Evolutionary conservation across 768 basidiomycete genomes (phyloP).

Genomic region (Trametes cingulata): DNA sequence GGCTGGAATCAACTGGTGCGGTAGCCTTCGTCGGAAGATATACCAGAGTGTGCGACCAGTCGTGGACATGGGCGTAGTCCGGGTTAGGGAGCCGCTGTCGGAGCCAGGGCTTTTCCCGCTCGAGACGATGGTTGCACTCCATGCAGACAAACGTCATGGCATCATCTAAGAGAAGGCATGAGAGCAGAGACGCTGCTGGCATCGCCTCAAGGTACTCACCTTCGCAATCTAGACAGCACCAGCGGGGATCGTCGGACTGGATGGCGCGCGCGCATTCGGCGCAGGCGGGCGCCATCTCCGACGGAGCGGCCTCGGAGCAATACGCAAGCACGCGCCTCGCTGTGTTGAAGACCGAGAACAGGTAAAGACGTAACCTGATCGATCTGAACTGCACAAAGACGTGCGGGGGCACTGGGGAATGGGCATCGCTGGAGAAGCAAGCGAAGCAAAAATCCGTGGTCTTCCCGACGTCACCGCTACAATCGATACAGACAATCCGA

Average conservation of each 20-base stretch:
- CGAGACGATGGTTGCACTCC: not conserved
- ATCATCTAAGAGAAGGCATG: no score
- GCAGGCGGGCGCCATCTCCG: not conserved
- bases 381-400: not conserved
- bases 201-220: not conserved
- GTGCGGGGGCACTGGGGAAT: not conserved
- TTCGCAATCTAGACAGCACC: slow-evolving; percentile 2
- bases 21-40: not conserved
- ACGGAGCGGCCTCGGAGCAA: not conserved
- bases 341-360: not conserved
- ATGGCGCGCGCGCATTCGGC: not conserved
- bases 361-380: not conserved
- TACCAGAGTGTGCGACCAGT: slow-evolving; percentile 3
- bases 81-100: not conserved
- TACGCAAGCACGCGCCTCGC: not conserved
- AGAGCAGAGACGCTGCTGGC: no score
- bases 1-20: not conserved
- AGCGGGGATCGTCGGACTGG: not conserved
- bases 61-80: not conserved
- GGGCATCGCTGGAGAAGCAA: not conserved
- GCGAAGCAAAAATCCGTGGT: not conserved
- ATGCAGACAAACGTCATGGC: not conserved
- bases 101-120: not conserved
- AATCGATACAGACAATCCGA: not conserved
- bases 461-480: not conserved